Conservation (phyloP, 805 yeast genomes). For the Lipomyces spencermartinsiae region DNA sequence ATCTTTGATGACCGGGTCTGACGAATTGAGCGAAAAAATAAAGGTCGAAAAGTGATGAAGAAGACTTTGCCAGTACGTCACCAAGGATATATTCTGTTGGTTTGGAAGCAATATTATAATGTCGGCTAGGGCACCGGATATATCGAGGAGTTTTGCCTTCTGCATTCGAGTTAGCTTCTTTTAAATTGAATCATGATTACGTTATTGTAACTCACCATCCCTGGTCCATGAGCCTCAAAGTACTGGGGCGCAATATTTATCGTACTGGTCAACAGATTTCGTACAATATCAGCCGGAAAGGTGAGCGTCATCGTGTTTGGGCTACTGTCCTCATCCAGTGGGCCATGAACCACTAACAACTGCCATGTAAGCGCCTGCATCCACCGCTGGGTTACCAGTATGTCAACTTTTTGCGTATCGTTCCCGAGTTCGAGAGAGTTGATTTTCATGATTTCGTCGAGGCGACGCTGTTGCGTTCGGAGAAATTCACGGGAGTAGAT, state of each 20-base stretch:
- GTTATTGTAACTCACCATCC: not conserved
- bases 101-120: constrained; percentile 7
- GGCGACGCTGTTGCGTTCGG: not conserved
- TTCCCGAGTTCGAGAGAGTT: not conserved
- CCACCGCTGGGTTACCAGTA: constrained; percentile 13
- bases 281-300: not conserved
- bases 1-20: constrained; percentile 1
- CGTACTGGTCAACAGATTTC: not conserved
- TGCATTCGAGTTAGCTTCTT: not conserved
- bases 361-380: constrained; percentile 18
- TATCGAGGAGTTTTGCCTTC: not conserved
- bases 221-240: constrained; percentile 8
- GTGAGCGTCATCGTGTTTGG: not conserved
- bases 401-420: constrained; percentile 8
- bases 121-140: constrained; percentile 14
- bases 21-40: not conserved
- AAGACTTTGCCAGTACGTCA: not conserved
- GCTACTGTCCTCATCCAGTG: not conserved
- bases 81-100: not conserved
- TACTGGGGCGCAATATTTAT: not conserved
- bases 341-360: not conserved
- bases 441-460: constrained; percentile 12
- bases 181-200: not conserved
- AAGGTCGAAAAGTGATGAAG: not conserved
- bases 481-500: not conserved